Evolutionary conservation across 148 eudicot species (phyloP), one percentile per base, ranked within the genome.

Genomic region (Amaranthus cruentus): DNA sequence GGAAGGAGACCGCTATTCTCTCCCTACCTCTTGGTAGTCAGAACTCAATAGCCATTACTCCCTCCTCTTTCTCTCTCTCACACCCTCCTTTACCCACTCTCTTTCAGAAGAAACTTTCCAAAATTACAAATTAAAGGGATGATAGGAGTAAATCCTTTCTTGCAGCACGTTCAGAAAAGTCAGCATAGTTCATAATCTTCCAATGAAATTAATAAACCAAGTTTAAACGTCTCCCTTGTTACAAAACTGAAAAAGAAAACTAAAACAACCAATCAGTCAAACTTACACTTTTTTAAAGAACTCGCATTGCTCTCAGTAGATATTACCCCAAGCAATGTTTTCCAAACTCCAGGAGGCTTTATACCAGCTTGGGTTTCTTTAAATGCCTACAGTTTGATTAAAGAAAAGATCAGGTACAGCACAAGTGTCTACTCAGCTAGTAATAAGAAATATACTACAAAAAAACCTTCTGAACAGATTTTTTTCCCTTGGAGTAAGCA

Each of bases 261-360:
- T 49, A 58, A 18, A 59, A 53, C 48, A 54, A 49, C 50, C 18
- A 59, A 43, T 57, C 44, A 62, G 72, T 15, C 10, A 50, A 77
- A 82, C 95, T 76, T 87, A 94, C 98, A 78, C 18, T 79, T 80
- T 73, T 80, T 84, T 61, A 80, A 56, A 69, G 68, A 85, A 64
- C 82, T 86, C 49, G 87, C 71, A 72, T 77, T 86, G 62, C 76
- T 77, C 73, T 84, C 73, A 52, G 93, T 87, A 42, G 93, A 79
- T 61, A 88, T 28, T 6, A 82, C 86, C 71, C 81, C 96, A 54
- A 71, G 70, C 77, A 94, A 82, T 8, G 98, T 91, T 85, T 89
- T 89, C 90, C 84, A 83, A 44, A 91, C 86, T 81, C 98, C 98
- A 18, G 93, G 85, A 81, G 91, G 98, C 83, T 81, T 94, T 52